Evolutionary conservation across 495 filamentous ascomycete genomes (phyloP).

Genomic region (Geoglossum glabrum): DNA sequence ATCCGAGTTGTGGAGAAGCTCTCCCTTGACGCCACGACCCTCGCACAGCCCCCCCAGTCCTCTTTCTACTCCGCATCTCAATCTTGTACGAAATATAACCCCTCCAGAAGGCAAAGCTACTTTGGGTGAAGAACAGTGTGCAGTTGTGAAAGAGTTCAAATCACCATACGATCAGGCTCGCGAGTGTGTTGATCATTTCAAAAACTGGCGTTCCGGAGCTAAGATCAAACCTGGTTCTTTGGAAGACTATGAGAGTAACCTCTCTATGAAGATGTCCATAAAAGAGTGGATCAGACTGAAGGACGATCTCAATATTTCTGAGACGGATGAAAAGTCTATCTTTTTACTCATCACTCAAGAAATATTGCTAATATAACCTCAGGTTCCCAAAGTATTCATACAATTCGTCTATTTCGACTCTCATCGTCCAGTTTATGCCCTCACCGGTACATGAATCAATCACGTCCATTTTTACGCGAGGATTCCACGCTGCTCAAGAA

Average conservation of each 20-base stretch:
- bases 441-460: too few relatives aligned
- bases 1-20: too few relatives aligned
- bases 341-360: too few relatives aligned
- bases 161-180: neutral
- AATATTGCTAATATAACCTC: too few relatives aligned
- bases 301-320: neutral
- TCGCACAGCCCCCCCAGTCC: neutral
- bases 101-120: neutral
- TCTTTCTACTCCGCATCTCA: neutral
- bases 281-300: neutral
- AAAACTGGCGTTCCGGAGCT: too few relatives aligned
- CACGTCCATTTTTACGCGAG: too few relatives aligned
- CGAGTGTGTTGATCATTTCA: neutral
- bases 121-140: neutral
- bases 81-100: neutral
- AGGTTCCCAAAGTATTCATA: too few relatives aligned
- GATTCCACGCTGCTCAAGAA: too few relatives aligned
- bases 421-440: too few relatives aligned
- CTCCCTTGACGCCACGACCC: neutral
- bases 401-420: too few relatives aligned
- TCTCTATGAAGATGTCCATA: neutral
- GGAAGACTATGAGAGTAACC: neutral
- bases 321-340: neutral
- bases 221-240: neutral
- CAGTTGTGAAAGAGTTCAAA: neutral